A percentile compares a stretch with the other conserved stretches of the same genome.
Conservation (phyloP, 2,329 filamentous ascomycete genomes). For the Diaporthe sp. region DNA sequence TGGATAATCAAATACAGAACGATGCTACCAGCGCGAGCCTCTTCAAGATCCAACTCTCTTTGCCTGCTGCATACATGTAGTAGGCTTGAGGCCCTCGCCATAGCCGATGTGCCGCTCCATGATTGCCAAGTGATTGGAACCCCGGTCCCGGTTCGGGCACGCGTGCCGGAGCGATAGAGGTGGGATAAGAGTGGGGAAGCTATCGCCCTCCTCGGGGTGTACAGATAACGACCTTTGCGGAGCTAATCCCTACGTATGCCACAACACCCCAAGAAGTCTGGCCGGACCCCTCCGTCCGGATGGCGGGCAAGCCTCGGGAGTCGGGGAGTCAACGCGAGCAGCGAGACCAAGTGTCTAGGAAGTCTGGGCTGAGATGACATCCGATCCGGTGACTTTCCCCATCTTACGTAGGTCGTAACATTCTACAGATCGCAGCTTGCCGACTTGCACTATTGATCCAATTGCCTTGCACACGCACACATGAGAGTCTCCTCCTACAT, state of each 20-base stretch:
- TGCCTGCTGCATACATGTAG: background rate
- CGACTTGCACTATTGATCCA: background rate
- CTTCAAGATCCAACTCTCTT: background rate
- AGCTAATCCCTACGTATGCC: background rate
- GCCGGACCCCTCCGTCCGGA: slow-evolving; percentile 9
- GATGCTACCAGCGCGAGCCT: background rate
- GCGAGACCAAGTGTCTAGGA: background rate
- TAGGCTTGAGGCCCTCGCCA: background rate
- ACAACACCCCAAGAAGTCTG: background rate
- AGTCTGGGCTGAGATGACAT: background rate
- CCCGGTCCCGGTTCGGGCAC: background rate
- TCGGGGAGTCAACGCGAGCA: background rate
- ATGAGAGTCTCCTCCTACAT: background rate
- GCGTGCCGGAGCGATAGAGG: slow-evolving; percentile 1
- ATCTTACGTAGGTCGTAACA: background rate
- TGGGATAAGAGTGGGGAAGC: slow-evolving; percentile 29
- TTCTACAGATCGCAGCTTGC: background rate
- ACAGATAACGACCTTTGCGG: background rate
- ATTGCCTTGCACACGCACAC: background rate
- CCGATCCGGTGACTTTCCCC: background rate
- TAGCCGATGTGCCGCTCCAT: background rate
- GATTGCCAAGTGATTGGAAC: background rate
- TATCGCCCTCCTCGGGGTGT: background rate
- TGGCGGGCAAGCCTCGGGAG: background rate
- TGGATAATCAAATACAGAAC: background rate